Conservation (phyloP, 2,329 filamentous ascomycete genomes). For the Coniochaeta sp. region DNA sequence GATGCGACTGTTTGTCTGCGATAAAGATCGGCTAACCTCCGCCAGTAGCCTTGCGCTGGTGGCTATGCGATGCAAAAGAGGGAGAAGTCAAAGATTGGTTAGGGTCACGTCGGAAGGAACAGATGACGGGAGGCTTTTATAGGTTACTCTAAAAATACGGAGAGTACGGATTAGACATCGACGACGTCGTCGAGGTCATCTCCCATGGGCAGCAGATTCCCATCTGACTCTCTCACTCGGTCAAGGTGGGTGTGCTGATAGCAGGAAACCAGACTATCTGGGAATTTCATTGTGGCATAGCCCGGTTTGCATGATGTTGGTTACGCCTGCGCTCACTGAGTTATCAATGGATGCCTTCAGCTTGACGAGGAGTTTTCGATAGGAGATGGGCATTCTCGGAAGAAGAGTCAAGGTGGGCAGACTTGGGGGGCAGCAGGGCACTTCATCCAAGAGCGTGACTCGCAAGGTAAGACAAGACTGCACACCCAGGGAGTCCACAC, state of each 20-base stretch:
- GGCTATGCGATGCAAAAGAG: background rate
- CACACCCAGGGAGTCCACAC: background rate
- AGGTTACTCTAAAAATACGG: conserved; percentile 1
- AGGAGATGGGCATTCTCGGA: conserved; percentile 14
- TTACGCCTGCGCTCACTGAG: background rate
- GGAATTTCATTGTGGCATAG: background rate
- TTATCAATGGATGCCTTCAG: background rate
- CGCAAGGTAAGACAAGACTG: conserved; percentile 6
- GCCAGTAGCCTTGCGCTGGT: background rate
- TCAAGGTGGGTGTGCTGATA: conserved; percentile 3
- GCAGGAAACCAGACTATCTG: background rate
- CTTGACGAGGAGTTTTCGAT: background rate
- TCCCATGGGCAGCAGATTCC: background rate
- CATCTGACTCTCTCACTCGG: conserved; percentile 1
- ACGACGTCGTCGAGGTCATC: background rate
- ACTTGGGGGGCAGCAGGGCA: conserved; percentile 10
- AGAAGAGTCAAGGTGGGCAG: conserved; percentile 5
- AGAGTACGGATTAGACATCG: background rate
- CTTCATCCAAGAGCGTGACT: conserved; percentile 20
- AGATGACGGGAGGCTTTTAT: background rate
- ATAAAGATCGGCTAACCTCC: background rate
- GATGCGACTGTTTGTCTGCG: background rate
- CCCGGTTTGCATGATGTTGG: background rate
- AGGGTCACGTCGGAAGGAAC: background rate
- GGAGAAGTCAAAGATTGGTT: background rate